phyloP scores from a whole-genome alignment of 805 yeast genomes.

The Lipomyces mesembrius region DNA sequence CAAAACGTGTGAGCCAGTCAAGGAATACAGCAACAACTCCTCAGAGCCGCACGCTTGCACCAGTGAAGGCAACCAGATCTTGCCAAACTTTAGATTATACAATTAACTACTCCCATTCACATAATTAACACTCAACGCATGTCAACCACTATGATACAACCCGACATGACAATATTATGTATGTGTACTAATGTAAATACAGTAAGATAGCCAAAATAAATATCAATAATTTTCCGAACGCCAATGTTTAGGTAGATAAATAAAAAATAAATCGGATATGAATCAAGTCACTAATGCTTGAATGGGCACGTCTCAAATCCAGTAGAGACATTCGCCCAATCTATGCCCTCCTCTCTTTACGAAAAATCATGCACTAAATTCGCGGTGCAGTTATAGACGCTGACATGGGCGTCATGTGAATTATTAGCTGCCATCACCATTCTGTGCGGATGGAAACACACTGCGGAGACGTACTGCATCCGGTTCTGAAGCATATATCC shows the following conservation, averaged over 20 bases:
- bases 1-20: background rate
- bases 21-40: background rate
- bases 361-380: conserved; percentile 33
- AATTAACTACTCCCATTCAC: background rate
- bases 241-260: background rate
- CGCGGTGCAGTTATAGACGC: conserved; percentile 53
- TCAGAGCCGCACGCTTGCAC: background rate
- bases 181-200: background rate
- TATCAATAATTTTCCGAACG: conserved; percentile 1
- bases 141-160: background rate
- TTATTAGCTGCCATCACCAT: conserved; percentile 90
- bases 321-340: background rate
- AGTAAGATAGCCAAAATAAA: background rate
- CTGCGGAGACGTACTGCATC: conserved; percentile 60
- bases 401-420: conserved; percentile 73
- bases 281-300: background rate
- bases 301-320: background rate
- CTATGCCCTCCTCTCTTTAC: conserved; percentile 1
- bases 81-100: background rate
- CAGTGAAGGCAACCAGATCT: too few species aligned
- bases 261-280: background rate
- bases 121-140: background rate
- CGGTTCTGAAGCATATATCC: conserved; percentile 46
- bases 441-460: conserved; percentile 89
- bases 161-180: background rate